Evolutionary conservation across 1,284 basidiomycete species (phyloP).

Genomic region (Moniliophthora roreri): DNA sequence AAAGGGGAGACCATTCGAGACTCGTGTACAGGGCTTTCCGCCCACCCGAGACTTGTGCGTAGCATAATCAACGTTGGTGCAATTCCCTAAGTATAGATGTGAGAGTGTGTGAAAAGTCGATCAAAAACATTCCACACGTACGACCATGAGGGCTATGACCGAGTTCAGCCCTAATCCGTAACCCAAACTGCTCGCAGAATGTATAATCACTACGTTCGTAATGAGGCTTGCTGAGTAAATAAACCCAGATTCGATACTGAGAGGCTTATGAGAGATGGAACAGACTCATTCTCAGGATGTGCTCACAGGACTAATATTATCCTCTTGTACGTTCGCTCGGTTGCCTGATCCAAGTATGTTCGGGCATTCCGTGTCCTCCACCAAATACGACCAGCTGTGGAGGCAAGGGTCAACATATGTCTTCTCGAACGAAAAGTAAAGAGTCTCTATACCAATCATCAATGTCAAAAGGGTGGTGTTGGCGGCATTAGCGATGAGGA

Average conservation of each 20-base stretch:
- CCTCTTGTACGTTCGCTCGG: neutral
- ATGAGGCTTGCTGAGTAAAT: neutral
- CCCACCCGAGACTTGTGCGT: neutral
- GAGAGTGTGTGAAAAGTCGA: neutral
- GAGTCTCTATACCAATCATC: neutral
- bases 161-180: neutral
- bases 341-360: neutral
- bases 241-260: constrained; percentile 5
- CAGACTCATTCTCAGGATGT: too few species aligned
- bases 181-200: neutral
- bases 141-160: neutral
- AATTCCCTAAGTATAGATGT: neutral
- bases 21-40: too few species aligned
- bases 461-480: neutral
- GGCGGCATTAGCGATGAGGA: neutral
- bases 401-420: neutral
- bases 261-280: neutral
- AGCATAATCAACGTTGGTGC: constrained; percentile 6
- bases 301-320: neutral
- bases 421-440: too few species aligned
- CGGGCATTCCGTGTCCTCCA: neutral
- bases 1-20: too few species aligned
- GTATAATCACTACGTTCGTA: neutral
- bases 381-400: constrained; percentile 9
- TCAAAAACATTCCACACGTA: neutral